Base-by-base conservation (phyloP, 2,329 filamentous ascomycete genomes). In the Penicillium fuscoglaucum region DNA sequence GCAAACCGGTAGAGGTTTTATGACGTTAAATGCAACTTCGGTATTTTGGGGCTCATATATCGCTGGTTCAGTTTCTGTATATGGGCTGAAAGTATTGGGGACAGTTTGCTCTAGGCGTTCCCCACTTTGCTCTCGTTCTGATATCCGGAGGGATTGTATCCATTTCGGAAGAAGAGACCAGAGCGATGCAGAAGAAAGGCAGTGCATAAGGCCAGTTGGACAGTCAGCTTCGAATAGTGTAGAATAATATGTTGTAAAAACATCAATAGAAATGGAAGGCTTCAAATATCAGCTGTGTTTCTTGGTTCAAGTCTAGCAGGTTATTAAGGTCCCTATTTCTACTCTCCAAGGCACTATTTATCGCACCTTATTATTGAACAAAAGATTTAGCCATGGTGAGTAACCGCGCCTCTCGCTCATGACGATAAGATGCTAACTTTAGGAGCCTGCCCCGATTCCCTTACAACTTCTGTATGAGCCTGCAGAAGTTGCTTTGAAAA, bases 121-220 rank as follows among this genome's bases (percentile, higher is more conserved):
- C 43, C 45, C 21, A 49, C 2, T 49, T 55, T 55, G 37, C n/a
- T 55, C 45, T 41, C 26, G 6, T 55, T 1, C 0, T 21, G 45
- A 5, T 21, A 17, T 17, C 37, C 37, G 49, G 21, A 55, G 8
- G 1, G 45, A 12, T 35, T 49, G 19, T 35, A 55, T 9, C 44
- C 26, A 55, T 6, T 48, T 48, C 21, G 52, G 52, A 48, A 55
- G 37, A 49, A 55, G 52, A 26, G 28, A 49, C 37, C 15, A 4
- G 19, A 55, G 44, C 44, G 52, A 43, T 6, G 4, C 13, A 43
- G 45, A 49, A 55, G 52, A 31, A 35, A 55, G 26, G 28, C 37
- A 48, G 10, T 48, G 26, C 28, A 55, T 55, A 9, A 41, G 52
- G 52, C 15, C 17, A 26, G 17, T 40, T 39, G 5, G 46, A 17